Percentiles rank a stretch among this genome's conserved stretches.
phyloP scores from a whole-genome alignment of 306 rosid species.

The Begonia masoniana region DNA sequence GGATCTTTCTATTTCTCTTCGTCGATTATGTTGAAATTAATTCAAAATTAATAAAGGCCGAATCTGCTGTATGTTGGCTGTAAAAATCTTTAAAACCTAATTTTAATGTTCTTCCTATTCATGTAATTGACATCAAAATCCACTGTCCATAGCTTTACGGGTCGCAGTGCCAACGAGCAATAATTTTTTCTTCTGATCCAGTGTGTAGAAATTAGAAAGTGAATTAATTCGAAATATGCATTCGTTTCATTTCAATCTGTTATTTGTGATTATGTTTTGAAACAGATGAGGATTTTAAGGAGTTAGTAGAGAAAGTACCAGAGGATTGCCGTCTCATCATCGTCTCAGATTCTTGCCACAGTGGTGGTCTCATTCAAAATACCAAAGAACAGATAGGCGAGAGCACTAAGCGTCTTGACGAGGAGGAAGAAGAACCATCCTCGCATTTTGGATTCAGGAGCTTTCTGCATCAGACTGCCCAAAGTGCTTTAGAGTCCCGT shows the following conservation, averaged over 20 bases:
- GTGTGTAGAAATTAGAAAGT: too few species aligned
- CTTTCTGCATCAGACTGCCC: slow-evolving; percentile 43
- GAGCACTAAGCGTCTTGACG: slow-evolving; percentile 22
- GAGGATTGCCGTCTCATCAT: slow-evolving; percentile 47
- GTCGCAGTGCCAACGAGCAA: neutral
- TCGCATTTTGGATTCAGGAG: slow-evolving; percentile 30
- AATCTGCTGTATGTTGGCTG: too few species aligned
- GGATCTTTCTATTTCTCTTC: neutral
- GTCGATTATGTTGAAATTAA: too few species aligned
- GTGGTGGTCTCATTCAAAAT: slow-evolving; percentile 66
- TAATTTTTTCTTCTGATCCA: neutral
- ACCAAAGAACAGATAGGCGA: slow-evolving; percentile 74
- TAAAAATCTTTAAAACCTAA: too few species aligned
- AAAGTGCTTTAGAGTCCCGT: slow-evolving; percentile 48
- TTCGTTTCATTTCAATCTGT: too few species aligned
- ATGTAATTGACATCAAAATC: too few species aligned
- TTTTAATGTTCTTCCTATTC: too few species aligned
- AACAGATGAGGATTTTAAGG: slow-evolving; percentile 75
- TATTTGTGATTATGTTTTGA: too few species aligned
- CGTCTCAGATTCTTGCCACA: slow-evolving; percentile 77
- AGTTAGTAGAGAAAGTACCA: slow-evolving; percentile 39
- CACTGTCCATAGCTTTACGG: too few species aligned
- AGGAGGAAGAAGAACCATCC: neutral
- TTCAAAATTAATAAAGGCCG: too few species aligned
- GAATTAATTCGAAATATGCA: too few species aligned